A percentile compares a stretch with the other conserved stretches of the same genome.
Conservation (phyloP, 768 basidiomycete genomes). For the Chlorophyllum brunneum region DNA sequence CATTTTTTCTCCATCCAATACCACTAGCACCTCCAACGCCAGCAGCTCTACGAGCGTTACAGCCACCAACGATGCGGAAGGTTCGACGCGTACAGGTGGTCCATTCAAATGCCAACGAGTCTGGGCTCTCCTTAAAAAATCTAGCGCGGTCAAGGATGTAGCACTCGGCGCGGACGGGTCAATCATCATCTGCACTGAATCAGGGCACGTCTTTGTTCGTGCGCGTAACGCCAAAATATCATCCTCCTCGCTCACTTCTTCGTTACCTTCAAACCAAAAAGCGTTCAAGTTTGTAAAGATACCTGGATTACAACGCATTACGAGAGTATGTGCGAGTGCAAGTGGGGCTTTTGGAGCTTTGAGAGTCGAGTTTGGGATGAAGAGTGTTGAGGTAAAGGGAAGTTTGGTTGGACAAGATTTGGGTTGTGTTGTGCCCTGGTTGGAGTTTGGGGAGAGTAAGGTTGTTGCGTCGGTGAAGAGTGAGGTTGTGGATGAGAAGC, state of each 20-base stretch:
- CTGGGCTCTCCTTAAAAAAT: slow-evolving; percentile 86
- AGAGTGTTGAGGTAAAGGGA: slow-evolving; percentile 51
- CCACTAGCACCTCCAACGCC: slow-evolving; percentile 20
- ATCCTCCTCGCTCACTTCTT: not conserved
- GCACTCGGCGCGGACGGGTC: slow-evolving; percentile 85
- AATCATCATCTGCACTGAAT: slow-evolving; percentile 89
- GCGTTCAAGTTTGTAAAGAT: slow-evolving; percentile 77
- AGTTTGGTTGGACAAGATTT: slow-evolving; percentile 57
- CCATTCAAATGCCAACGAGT: slow-evolving; percentile 80
- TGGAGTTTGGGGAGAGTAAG: slow-evolving; percentile 15
- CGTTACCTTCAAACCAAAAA: slow-evolving; percentile 26
- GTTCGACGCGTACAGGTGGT: slow-evolving; percentile 25
- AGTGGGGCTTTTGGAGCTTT: slow-evolving; percentile 89
- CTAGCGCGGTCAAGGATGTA: slow-evolving; percentile 87
- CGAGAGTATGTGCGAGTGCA: slow-evolving; percentile 78
- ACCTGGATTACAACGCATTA: slow-evolving; percentile 79
- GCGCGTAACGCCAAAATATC: slow-evolving; percentile 43
- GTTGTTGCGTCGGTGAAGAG: not conserved
- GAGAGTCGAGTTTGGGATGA: slow-evolving; percentile 64
- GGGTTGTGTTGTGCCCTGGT: slow-evolving; percentile 61
- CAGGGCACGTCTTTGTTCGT: slow-evolving; percentile 91
- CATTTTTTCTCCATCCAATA: slow-evolving; percentile 50
- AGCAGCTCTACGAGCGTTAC: slow-evolving; percentile 14
- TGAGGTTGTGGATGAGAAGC: not conserved
- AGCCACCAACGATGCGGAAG: slow-evolving; percentile 22